phyloP scores from a whole-genome alignment of 2,329 filamentous ascomycete species.

The Didymella segeticola region DNA sequence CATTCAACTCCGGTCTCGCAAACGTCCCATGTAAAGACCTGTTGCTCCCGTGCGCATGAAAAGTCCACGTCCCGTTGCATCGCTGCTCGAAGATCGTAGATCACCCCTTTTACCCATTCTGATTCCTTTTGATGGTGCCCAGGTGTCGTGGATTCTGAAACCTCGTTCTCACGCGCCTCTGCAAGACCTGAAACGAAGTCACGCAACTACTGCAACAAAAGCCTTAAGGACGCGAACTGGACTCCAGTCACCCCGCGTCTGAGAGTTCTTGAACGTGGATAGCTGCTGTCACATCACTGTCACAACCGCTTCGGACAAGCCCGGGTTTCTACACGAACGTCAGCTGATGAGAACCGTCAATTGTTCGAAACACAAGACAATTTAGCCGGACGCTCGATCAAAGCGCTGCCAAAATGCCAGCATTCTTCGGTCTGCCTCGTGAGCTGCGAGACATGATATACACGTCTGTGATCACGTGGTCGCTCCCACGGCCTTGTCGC shows the following conservation, averaged over 20 bases:
- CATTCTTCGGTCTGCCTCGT: constrained; percentile 37
- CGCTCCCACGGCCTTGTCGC: constrained; percentile 27
- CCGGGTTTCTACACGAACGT: background rate
- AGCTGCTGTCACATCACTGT: constrained; percentile 14
- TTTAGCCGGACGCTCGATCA: background rate
- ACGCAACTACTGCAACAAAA: constrained; percentile 1
- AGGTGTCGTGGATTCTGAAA: constrained; percentile 11
- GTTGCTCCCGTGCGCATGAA: background rate
- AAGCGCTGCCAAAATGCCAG: background rate
- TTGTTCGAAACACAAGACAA: background rate
- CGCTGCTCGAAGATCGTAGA: background rate
- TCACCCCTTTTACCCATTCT: background rate
- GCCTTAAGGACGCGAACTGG: constrained; percentile 4
- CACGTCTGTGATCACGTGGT: constrained; percentile 32
- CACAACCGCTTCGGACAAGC: background rate
- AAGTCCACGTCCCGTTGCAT: background rate
- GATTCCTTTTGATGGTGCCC: constrained; percentile 6
- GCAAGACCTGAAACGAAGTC: constrained; percentile 9
- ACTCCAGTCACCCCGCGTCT: background rate
- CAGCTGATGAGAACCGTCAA: background rate
- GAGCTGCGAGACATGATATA: constrained; percentile 47
- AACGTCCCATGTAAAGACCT: background rate
- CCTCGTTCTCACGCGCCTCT: constrained; percentile 2
- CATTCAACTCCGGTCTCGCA: constrained; percentile 9
- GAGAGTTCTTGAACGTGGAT: background rate